Percentiles rank a stretch among this genome's conserved stretches.
Evolutionary conservation across 306 rosid species (phyloP).

Genomic region (Medicago truncatula): DNA sequence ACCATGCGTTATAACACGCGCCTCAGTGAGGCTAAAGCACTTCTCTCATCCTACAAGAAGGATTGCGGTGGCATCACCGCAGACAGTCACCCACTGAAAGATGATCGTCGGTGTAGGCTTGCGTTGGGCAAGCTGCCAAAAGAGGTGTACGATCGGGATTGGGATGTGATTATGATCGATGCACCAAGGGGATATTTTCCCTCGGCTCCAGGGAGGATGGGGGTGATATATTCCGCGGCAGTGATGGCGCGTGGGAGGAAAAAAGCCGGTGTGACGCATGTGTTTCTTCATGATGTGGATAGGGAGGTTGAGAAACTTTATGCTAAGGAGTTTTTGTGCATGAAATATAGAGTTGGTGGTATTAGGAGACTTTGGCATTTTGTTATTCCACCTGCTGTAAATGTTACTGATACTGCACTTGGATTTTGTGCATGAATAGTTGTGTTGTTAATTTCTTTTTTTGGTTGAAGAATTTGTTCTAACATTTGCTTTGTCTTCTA

Average conservation of each 20-base stretch:
- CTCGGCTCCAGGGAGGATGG: conserved; percentile 79
- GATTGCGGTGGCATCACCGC: conserved; percentile 32
- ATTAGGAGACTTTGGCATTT: conserved; percentile 85
- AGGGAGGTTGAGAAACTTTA: conserved; percentile 70
- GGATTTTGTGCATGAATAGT: conserved; percentile 50
- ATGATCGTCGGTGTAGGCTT: conserved; percentile 51
- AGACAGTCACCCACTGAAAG: conserved; percentile 26
- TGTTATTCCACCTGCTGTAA: conserved; percentile 55
- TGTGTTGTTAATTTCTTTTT: not conserved
- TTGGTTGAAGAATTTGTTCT: not conserved
- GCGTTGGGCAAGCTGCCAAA: conserved; percentile 58
- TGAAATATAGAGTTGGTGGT: conserved; percentile 67
- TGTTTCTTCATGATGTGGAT: conserved; percentile 78
- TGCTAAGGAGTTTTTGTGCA: conserved; percentile 75
- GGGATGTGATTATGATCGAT: conserved; percentile 90
- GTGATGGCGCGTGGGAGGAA: conserved; percentile 80
- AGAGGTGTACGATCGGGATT: conserved; percentile 67
- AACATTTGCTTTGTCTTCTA: not conserved
- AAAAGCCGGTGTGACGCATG: conserved; percentile 75
- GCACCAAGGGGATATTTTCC: conserved; percentile 75
- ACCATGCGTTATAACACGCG: conserved; percentile 62
- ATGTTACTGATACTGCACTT: conserved; percentile 22
- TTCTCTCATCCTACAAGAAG: conserved; percentile 52
- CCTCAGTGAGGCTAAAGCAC: conserved; percentile 53
- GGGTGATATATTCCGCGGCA: conserved; percentile 75